These are phyloP conservation scores for Tetrapisispora arboricola DNA, from an alignment of 805 yeast genomes.

Conservation along the genomic window DNA sequence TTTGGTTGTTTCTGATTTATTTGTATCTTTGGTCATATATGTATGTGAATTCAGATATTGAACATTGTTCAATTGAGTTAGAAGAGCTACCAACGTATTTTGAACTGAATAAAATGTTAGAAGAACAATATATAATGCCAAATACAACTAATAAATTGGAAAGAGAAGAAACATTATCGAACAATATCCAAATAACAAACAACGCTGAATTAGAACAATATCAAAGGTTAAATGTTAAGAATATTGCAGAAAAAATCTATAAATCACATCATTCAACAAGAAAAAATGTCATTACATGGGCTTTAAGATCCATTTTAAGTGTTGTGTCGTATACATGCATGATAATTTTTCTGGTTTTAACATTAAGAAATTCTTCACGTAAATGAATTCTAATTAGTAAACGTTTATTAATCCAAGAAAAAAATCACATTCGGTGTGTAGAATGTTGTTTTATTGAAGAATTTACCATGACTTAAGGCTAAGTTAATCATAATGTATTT, in stretches of 20 bases:
- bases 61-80: conserved; percentile 13
- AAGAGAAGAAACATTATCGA: neutral
- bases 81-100: conserved; percentile 23
- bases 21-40: conserved; percentile 15
- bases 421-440: no score
- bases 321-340: neutral
- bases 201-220: neutral
- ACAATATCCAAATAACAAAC: neutral
- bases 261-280: conserved; percentile 11
- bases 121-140: neutral
- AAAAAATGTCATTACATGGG: conserved; percentile 11
- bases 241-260: conserved; percentile 10
- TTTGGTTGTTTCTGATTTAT: conserved; percentile 13
- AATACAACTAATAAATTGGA: neutral
- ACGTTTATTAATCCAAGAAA: no score
- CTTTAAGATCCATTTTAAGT: conserved; percentile 4
- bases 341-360: neutral
- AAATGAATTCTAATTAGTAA: no score
- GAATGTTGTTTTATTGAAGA: neutral
- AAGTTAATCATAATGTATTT: no score
- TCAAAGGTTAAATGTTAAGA: conserved; percentile 6
- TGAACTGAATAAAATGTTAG: conserved; percentile 9
- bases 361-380: neutral
- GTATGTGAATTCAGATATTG: conserved; percentile 16
- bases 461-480: no score